Base-by-base conservation (phyloP, 78 protist species). In the Planoprotostelium fungivorum region DNA sequence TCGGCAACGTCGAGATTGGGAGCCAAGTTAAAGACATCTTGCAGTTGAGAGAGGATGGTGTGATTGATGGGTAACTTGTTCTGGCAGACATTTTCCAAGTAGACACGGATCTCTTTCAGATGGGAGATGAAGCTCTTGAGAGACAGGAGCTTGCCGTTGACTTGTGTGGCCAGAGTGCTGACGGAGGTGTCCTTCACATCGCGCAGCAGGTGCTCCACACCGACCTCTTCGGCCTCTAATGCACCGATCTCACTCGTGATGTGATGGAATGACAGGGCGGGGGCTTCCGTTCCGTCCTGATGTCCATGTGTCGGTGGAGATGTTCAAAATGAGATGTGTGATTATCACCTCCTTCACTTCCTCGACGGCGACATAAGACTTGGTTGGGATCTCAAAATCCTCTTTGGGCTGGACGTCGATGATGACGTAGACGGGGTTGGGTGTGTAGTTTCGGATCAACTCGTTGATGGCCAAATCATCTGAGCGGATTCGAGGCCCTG, bases 181-280 rank as follows among this genome's bases (percentile, higher is more conserved):
- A 96, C 95, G 25, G 97, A 96, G 16, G 96, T 90, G 93, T 98
- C 99, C 91, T 96, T 94, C 85, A 98, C 89, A 90, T 97, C 98
- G 31, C 98, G 97, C 37, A 99, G 95, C 73, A 99, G 91, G 89
- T 99, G 99, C 90, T 98, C 99, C 36, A 99, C 99, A n/a, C 99
- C 99, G 83, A 99, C 94, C 89, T 98, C 99, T 88, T 97, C 99
- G 34, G 98, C 97, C 88, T 98, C 98, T 0, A 90, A 84, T 29
- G 98, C 98, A 0, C 98, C 97, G 37, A 99, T 95, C 35, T 95
- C 97, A 31, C 97, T 89, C 31, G 97, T 92, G 1, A 99, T 37
- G 95, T 99, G 99, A 86, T 87, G 89, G 93, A 98, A 99, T 73
- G 92, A 89, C 96, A 91, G 88, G 29, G 91, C 73, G 5, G 73